These are phyloP conservation scores for Colletotrichum simmondsii DNA, from an alignment of 2,329 filamentous ascomycete genomes.

Conservation along the genomic window DNA sequence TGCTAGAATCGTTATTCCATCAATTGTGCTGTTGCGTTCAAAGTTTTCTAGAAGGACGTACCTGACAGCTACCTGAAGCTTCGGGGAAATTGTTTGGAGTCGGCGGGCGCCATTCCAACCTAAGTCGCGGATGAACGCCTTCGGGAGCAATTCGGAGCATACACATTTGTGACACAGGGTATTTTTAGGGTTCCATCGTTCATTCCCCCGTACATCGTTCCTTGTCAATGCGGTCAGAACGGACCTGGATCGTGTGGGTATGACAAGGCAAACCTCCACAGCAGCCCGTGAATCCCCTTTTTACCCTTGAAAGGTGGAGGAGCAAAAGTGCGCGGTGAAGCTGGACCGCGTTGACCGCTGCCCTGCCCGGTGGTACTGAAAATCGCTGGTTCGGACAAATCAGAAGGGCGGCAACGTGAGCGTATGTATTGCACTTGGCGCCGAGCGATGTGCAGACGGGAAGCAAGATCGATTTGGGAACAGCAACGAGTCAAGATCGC, in stretches of 20 bases:
- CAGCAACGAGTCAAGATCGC: constrained; percentile 14
- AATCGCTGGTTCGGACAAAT: background rate
- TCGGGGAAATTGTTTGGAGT: constrained; percentile 11
- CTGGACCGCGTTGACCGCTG: background rate
- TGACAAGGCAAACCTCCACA: constrained; percentile 24
- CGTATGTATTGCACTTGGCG: background rate
- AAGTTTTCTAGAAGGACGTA: background rate
- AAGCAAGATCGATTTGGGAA: constrained; percentile 31
- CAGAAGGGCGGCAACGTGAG: background rate
- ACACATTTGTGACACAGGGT: constrained; percentile 12
- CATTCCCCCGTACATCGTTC: background rate
- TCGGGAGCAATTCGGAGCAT: constrained; percentile 28
- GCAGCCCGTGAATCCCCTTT: constrained; percentile 10
- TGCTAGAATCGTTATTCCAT: background rate
- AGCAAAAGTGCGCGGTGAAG: background rate
- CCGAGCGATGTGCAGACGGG: constrained; percentile 22
- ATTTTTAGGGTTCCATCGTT: constrained; percentile 31
- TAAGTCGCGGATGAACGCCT: background rate
- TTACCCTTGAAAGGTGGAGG: constrained; percentile 14
- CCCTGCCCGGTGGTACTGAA: background rate
- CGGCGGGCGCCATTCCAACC: background rate
- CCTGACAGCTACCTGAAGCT: constrained; percentile 30
- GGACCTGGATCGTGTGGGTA: constrained; percentile 22
- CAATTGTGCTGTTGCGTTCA: background rate
- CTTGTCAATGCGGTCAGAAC: constrained; percentile 7